Conservation (phyloP, 495 filamentous ascomycete species). For the Astrothelium macrocarpum region DNA sequence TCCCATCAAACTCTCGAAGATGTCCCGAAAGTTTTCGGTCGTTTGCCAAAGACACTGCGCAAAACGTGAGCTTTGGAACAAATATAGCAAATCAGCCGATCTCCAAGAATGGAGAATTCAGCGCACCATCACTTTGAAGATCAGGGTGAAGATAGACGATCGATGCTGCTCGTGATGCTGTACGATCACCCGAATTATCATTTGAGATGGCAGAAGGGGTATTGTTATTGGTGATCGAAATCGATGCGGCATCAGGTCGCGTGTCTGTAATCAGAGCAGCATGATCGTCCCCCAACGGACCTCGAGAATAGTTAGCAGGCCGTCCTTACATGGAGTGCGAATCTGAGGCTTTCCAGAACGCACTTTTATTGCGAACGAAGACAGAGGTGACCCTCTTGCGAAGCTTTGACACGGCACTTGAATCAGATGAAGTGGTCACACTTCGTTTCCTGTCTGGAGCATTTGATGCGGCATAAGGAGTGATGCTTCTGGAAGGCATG, state of each 20-base stretch:
- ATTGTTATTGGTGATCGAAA: not conserved
- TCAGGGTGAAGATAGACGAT: not conserved
- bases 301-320: not conserved
- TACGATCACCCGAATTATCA: not conserved
- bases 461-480: not conserved
- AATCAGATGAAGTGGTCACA: not conserved
- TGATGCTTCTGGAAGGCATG: not conserved
- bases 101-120: not conserved
- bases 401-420: slow-evolving; percentile 2
- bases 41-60: not conserved
- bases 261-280: not conserved
- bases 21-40: not conserved
- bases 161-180: not conserved
- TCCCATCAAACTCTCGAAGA: not conserved
- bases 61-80: not conserved
- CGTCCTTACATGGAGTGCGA: no score
- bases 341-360: no score
- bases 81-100: not conserved
- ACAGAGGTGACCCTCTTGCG: slow-evolving; percentile 3
- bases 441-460: not conserved
- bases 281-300: slow-evolving; percentile 1
- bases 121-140: not conserved
- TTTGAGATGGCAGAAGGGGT: no score
- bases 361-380: not conserved
- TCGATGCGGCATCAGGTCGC: not conserved